Evolutionary conservation across 1,284 basidiomycete species (phyloP), one percentile per base, ranked within the genome.

Genomic region (Leucoagaricus sp.): DNA sequence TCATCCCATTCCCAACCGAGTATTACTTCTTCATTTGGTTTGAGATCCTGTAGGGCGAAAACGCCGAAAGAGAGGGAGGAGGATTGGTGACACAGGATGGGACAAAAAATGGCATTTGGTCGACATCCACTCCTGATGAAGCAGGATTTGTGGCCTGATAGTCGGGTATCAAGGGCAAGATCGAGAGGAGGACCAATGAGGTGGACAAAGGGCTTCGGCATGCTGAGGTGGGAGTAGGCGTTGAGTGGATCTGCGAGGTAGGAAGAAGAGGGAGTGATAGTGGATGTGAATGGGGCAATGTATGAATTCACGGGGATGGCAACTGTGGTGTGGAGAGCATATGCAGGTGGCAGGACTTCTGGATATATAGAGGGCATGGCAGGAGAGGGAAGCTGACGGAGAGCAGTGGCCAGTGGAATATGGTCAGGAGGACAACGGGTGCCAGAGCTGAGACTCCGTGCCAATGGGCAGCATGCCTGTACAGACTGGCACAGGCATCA

Each of bases 1-100:
- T 98, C 95, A 63, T 97, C 95, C 96, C 95, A 98, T 69, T 97
- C 94, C 94, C 96, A 98, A 0, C 90, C 92, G 0, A 98, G 72
- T 0, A 96, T 86, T 38, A 98, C 84, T 73, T 98, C 96, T 64
- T 96, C 94, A 49, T 89, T 81, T 34, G 85, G 83, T 58, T 82
- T 82, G 58, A 98, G 80, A 62, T 94, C 89, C 15, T 85, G 74
- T 17, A 89, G 70, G 0, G 94, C 93, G 64, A 96, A 98, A 1
- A 98, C 74, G 0, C 88, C 95, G 67, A 98, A 95, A 1, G 79
- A 75, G 0, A 96, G 74, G 23, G 81, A 33, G 7, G 53, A 40
- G 48, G 53, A 51, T 49, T 72, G 70, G 36, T 69, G 70, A 64
- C 89, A 87, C 17, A 94, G 69, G 29, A 94, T 78, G 0, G 94